Conservation (phyloP, 2,329 filamentous ascomycete species). For the Fonsecaea pugnacius region DNA sequence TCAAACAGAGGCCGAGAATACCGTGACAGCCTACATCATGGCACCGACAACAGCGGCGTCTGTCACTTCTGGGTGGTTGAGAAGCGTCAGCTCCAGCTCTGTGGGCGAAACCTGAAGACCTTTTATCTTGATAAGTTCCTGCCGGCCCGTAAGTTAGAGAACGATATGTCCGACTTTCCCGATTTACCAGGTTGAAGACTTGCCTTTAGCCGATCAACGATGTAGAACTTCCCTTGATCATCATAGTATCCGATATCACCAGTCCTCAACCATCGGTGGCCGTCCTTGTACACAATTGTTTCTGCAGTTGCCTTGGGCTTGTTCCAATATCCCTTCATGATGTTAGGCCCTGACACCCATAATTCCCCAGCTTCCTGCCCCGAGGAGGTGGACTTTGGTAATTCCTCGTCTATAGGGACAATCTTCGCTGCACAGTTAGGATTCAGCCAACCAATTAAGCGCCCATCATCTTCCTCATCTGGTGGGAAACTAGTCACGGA, state of each 20-base stretch:
- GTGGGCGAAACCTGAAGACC: conserved; percentile 68
- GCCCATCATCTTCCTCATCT: conserved; percentile 20
- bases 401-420: conserved; percentile 12
- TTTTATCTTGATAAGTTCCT: conserved; percentile 62
- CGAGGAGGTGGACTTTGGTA: neutral
- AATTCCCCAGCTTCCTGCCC: conserved; percentile 47
- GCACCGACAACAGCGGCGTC: conserved; percentile 62
- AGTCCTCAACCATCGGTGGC: conserved; percentile 55
- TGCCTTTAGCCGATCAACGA: conserved; percentile 71
- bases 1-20: neutral
- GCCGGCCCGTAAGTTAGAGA: neutral
- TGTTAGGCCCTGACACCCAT: conserved; percentile 46
- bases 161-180: neutral
- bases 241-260: conserved; percentile 42
- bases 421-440: conserved; percentile 14
- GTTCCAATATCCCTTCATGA: conserved; percentile 40
- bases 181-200: neutral
- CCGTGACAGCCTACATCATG: conserved; percentile 28
- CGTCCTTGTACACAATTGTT: conserved; percentile 42
- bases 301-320: conserved; percentile 36
- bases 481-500: conserved; percentile 16
- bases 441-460: conserved; percentile 21
- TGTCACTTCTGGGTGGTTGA: conserved; percentile 47
- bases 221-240: conserved; percentile 69
- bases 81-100: conserved; percentile 58